Base-by-base conservation (phyloP, 805 yeast species). In the Kodamaea hsintzibuensis region DNA sequence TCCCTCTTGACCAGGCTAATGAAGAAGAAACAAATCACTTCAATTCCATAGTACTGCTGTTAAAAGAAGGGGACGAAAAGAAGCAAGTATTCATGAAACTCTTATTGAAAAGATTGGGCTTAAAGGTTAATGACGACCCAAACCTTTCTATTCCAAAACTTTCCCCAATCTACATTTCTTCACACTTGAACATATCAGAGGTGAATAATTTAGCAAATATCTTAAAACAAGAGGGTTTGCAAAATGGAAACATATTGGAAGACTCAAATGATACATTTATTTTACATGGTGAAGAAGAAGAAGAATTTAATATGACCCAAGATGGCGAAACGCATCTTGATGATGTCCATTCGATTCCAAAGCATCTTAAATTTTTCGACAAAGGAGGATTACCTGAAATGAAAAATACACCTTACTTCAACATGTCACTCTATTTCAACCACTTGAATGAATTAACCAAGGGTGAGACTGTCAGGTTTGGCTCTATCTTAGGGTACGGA, bases 321-420 rank as follows among this genome's bases (percentile, higher is more conserved):
- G 54, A 51, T 22, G 51, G 51, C 2, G 51, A 47, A n/a, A 13
- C 38, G 3, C 51, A 51, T 43, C 47, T 51, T 8, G 81, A 79
- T 49, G 90, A 86, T 53, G 82, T 87, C 2, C 82, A 81, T 49
- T 71, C 77, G 1, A 83, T 60, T 12, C 57, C 81, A 0, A 87
- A 88, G 63, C 82, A 85, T 42, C 63, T 91, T 1, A 76, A 77
- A 52, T 73, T 82, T 4, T 62, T 71, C 2, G 79, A 77, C 50
- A 66, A 68, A 1, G 77, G 77, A 5, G 63, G 62, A 0, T 51
- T 73, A 1, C 92, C 96, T 1, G 77, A 77, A 7, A 55, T 72
- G 7, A 76, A 74, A 48, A 63, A 74, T 10, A 87, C 96, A 0
- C 93, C 97, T 0, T 84, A 83, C 67, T 93, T 93, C 71, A 83